phyloP scores from a whole-genome alignment of 2,329 filamentous ascomycete species.

The Trichophyton equinum region DNA sequence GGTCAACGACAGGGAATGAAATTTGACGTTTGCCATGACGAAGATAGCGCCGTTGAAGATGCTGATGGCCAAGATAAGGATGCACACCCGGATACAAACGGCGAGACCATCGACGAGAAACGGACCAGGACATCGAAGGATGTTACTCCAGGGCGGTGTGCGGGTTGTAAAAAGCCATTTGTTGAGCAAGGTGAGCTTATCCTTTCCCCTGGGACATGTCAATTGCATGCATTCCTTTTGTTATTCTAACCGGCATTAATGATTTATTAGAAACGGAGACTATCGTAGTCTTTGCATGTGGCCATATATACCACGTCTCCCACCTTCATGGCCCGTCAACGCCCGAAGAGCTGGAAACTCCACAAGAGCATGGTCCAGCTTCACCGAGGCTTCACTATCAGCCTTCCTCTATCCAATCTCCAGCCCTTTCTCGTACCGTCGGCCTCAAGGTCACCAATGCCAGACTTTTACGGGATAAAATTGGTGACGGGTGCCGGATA shows the following conservation, averaged over 20 bases:
- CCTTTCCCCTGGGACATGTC: neutral
- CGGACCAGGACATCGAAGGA: neutral
- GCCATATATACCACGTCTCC: constrained; percentile 54
- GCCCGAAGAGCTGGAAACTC: constrained; percentile 10
- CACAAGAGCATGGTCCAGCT: constrained; percentile 15
- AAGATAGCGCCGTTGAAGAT: neutral
- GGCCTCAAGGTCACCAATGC: constrained; percentile 82
- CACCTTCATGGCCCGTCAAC: constrained; percentile 37
- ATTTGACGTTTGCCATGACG: constrained; percentile 54
- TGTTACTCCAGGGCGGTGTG: constrained; percentile 22
- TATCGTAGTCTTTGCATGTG: constrained; percentile 55
- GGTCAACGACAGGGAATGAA: constrained; percentile 79
- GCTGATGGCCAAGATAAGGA: neutral
- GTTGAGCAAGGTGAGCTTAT: constrained; percentile 25
- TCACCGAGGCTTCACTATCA: constrained; percentile 13
- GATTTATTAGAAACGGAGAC: constrained; percentile 38
- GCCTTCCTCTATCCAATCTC: constrained; percentile 6
- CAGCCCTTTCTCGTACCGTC: constrained; percentile 43
- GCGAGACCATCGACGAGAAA: neutral
- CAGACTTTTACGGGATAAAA: constrained; percentile 58
- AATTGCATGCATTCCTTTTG: no score
- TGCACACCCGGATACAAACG: neutral
- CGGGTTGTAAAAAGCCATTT: constrained; percentile 29
- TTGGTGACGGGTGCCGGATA: constrained; percentile 34
- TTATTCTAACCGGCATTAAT: neutral